Evolutionary conservation across 1,139 yeast species (phyloP), one percentile per base, ranked within the genome.

Genomic region (Wickerhamiella infanticola): DNA sequence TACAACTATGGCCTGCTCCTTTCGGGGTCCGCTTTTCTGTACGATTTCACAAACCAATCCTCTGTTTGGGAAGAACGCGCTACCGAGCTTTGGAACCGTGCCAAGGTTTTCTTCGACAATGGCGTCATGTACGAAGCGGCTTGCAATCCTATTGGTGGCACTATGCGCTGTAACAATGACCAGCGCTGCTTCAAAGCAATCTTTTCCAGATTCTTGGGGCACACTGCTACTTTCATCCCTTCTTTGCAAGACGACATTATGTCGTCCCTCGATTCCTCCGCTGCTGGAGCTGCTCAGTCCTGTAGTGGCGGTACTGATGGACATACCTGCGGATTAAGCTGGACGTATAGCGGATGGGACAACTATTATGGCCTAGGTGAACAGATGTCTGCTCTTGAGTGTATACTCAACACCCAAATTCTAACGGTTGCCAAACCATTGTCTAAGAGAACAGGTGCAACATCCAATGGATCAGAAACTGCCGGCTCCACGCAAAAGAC

Each of bases 161-260:
- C 43, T 3, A 26, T 6, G 35, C 47, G 47, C 24, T 88, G 97
- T 69, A 78, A 84, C 65, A 81, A 76, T 48, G 96, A 88, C 70
- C 95, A 88, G 68, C 73, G 95, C 55, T 77, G 93, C 5, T 88
- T 88, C 70, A 81, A 83, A 59, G 94, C 90, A 2, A 81, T 81
- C 53, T 77, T 82, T 55, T 64, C 90, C 2, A 70, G 95, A 57
- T 79, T 81, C 59, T 63, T 86, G 53, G 88, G 85, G 27, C 68
- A 78, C 45, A 81, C 95, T 0, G 80, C 93, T 1, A 70, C 73
- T 33, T 63, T 86, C 64, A 79, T 75, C 0, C 94, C 95, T 2
- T 69, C 71, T 26, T 70, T 85, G 1, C 64, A 66, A 46, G 73
- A 68, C 43, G 65, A 66, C 1, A 75, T 84, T 50, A 68, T 72